Evolutionary conservation across 2,329 filamentous ascomycete species (phyloP).

Genomic region (Colletotrichum sp.): DNA sequence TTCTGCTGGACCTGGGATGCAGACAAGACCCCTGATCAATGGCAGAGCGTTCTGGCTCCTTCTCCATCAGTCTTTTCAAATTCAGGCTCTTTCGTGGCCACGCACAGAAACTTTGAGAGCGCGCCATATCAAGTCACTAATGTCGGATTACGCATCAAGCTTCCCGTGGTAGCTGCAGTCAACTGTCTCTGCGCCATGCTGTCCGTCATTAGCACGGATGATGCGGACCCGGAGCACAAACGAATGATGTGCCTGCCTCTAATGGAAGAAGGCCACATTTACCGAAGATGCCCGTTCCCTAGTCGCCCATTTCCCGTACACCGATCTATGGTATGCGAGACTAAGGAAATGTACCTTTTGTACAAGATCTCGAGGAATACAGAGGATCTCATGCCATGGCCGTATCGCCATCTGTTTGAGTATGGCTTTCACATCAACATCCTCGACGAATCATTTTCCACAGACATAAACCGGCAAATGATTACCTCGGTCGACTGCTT

Average conservation of each 20-base stretch:
- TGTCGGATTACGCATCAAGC: constrained; percentile 3
- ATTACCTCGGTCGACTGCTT: constrained; percentile 4
- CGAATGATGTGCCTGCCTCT: constrained; percentile 12
- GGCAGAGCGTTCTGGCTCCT: constrained; percentile 4
- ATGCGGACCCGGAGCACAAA: constrained; percentile 1
- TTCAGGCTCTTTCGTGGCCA: neutral
- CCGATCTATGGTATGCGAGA: neutral
- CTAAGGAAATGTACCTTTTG: neutral
- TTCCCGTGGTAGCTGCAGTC: neutral
- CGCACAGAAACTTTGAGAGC: neutral
- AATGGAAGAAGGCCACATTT: neutral
- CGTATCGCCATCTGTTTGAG: constrained; percentile 2
- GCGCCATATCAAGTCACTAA: constrained; percentile 8
- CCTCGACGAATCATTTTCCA: constrained; percentile 2
- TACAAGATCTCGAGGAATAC: neutral
- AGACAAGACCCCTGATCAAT: constrained; percentile 6
- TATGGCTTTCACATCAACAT: neutral
- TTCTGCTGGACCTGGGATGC: constrained; percentile 22
- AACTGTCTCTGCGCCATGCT: constrained; percentile 11
- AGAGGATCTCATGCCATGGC: neutral
- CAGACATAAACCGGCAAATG: neutral
- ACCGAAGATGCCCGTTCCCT: constrained; percentile 5
- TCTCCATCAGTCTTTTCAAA: constrained; percentile 5
- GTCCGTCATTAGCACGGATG: constrained; percentile 12
- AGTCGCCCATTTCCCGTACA: neutral